Conservation (phyloP, 176 grass and related monocot species). For the Juncus effusus region DNA sequence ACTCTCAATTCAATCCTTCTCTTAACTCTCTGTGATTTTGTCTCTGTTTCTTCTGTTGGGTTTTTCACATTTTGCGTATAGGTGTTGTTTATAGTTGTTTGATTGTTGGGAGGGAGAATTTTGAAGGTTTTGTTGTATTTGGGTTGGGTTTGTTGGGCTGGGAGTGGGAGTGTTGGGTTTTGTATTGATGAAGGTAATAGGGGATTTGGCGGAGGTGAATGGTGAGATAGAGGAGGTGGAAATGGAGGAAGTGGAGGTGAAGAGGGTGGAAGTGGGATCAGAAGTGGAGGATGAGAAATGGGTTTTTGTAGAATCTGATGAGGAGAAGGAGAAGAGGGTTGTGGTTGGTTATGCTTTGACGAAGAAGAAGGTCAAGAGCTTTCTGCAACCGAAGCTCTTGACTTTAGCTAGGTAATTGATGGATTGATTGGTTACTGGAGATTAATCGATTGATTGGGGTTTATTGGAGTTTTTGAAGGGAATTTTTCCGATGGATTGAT, state of each 20-base stretch:
- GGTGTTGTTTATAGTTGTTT: neutral
- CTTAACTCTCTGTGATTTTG: neutral
- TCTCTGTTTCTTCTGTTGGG: constrained; percentile 21
- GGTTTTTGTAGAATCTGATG: neutral
- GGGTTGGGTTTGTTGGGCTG: constrained; percentile 22
- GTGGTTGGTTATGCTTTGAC: constrained; percentile 90
- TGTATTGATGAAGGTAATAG: constrained; percentile 48
- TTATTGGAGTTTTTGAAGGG: neutral
- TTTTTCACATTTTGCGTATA: constrained; percentile 1
- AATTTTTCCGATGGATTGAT: neutral
- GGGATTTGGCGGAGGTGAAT: constrained; percentile 29
- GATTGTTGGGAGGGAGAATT: neutral
- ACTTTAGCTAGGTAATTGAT: constrained; percentile 70
- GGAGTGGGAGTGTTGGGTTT: constrained; percentile 26
- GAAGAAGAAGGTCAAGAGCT: constrained; percentile 96
- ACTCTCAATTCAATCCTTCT: constrained; percentile 35
- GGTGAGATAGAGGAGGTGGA: constrained; percentile 33
- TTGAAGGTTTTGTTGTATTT: constrained; percentile 1
- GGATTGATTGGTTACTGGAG: constrained; percentile 10
- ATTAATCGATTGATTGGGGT: constrained; percentile 22
- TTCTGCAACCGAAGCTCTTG: constrained; percentile 83
- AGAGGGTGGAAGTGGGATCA: constrained; percentile 26
- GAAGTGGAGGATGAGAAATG: constrained; percentile 28
- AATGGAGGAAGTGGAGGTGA: constrained; percentile 9
- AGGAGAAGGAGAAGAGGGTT: constrained; percentile 34